Conservation (phyloP, 768 basidiomycete genomes). For the Tremella fuciformis region DNA sequence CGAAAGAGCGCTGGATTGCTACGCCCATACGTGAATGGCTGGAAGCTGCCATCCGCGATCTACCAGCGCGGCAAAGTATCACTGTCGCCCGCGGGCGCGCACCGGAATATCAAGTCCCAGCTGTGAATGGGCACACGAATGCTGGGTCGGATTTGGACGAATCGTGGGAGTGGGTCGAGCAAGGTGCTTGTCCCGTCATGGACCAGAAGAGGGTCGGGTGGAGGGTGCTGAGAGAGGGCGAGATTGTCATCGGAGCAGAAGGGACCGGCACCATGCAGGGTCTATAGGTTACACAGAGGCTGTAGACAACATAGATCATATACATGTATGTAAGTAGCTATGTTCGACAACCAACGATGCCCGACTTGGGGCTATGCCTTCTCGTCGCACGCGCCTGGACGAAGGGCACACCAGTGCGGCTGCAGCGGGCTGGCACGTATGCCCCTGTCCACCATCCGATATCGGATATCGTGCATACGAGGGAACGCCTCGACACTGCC, state of each 20-base stretch:
- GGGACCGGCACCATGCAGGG: slow-evolving; percentile 39
- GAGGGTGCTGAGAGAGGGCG: slow-evolving; percentile 36
- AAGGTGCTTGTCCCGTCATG: slow-evolving; percentile 19
- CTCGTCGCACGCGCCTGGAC: slow-evolving; percentile 55
- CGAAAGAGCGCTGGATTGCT: slow-evolving; percentile 44
- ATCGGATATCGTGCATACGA: slow-evolving; percentile 63
- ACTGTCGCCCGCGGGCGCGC: slow-evolving; percentile 10
- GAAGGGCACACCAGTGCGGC: slow-evolving; percentile 69
- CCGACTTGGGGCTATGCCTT: no score
- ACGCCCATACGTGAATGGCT: slow-evolving; percentile 44
- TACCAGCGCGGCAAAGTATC: slow-evolving; percentile 7
- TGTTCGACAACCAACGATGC: no score
- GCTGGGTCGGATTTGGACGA: neutral
- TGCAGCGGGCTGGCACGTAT: slow-evolving; percentile 63
- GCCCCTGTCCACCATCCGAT: slow-evolving; percentile 64
- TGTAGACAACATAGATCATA: slow-evolving; percentile 1
- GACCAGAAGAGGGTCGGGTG: slow-evolving; percentile 24
- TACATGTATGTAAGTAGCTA: no score
- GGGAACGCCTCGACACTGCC: slow-evolving; percentile 59
- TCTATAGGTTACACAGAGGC: slow-evolving; percentile 14
- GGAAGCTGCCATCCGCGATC: slow-evolving; percentile 30
- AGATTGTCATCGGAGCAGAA: slow-evolving; percentile 22
- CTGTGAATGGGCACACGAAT: neutral
- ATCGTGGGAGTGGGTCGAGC: slow-evolving; percentile 30
- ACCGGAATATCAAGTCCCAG: neutral